Evolutionary conservation across 768 basidiomycete genomes (phyloP), one percentile per base, ranked within the genome.

Genomic region (Clavaria fumosa): DNA sequence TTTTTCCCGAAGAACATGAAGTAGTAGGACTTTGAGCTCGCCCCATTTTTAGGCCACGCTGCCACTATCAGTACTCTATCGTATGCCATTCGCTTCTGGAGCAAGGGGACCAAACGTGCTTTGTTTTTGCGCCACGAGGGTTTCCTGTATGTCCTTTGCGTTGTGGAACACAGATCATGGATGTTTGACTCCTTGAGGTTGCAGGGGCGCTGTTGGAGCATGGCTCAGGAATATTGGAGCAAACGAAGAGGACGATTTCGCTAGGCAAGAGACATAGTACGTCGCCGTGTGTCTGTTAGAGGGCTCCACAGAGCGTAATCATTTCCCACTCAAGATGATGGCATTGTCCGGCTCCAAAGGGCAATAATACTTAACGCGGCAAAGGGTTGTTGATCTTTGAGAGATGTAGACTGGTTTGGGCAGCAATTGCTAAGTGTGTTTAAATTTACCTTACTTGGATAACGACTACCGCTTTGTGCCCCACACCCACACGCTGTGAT

Each of bases 31-130:
- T 21, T 31, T 11, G 41, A 17, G 14, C 38, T 53, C 15, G 46
- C 44, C 30, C 41, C 40, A 36, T 40, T 40, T 43, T 18, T 54
- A 93, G 90, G 95, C 12, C 95, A 97, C 53, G 81, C 93, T 31
- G 85, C 91, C 23, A 99, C 95, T 21, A 91, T 99, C 51, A 81
- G 88, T 12, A 97, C 95, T 12, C 66, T 97, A 36, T 97, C 95
- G 15, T 99, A 99, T 59, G 95, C 95, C 15, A 97, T 99, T 58
- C 78, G 95, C 12, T 99, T 97, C 63, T 99, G 95, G 95, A 91
- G 88, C 50, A 93, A 91, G 54, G 95, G 95, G 0, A 91, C 78
- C 22, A 97, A 96, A 58, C 75, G 88, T 27, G 95, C 95, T 28
- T 65, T 96, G 46, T 99, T 99, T 66, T 66, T 99, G 44, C 75